Percentiles rank a stretch among this genome's conserved stretches.
These are phyloP conservation scores for Theobroma cacao DNA, from an alignment of 345 rosid species.

Conservation along the genomic window DNA sequence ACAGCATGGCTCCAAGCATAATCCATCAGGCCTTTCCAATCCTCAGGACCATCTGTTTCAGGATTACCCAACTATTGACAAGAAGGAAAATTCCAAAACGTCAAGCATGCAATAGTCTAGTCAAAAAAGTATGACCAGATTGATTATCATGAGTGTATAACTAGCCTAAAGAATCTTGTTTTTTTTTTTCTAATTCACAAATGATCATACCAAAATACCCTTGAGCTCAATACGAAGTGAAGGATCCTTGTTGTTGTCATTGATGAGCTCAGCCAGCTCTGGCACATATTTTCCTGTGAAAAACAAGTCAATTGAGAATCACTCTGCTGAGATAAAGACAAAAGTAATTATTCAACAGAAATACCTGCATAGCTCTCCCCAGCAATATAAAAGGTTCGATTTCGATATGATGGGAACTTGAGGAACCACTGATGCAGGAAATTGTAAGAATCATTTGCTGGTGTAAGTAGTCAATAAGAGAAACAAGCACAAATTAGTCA, in stretches of 20 bases:
- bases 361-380: conserved; percentile 97
- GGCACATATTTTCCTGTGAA: conserved; percentile 82
- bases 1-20: conserved; percentile 97
- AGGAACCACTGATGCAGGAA: conserved; percentile 76
- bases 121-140: not conserved
- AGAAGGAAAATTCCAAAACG: not conserved
- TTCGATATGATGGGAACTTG: conserved; percentile 68
- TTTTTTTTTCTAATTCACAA: not conserved
- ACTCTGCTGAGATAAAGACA: not conserved
- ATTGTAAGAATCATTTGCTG: conserved; percentile 73
- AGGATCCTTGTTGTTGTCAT: conserved; percentile 58
- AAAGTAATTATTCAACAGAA: not conserved
- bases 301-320: not conserved
- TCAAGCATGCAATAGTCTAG: not conserved
- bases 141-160: not conserved
- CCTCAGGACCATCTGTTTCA: conserved; percentile 69
- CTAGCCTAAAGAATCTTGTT: not conserved
- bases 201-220: conserved; percentile 70
- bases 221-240: conserved; percentile 55
- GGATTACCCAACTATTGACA: conserved; percentile 78
- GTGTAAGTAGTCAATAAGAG: conserved; percentile 11
- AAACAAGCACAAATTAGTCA: conserved; percentile 8
- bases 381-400: conserved; percentile 64
- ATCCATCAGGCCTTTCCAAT: conserved; percentile 82
- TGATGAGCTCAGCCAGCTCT: conserved; percentile 68